Base-by-base conservation (phyloP, 371 early-diverging fungal species). In the Fennellomyces sp. region DNA sequence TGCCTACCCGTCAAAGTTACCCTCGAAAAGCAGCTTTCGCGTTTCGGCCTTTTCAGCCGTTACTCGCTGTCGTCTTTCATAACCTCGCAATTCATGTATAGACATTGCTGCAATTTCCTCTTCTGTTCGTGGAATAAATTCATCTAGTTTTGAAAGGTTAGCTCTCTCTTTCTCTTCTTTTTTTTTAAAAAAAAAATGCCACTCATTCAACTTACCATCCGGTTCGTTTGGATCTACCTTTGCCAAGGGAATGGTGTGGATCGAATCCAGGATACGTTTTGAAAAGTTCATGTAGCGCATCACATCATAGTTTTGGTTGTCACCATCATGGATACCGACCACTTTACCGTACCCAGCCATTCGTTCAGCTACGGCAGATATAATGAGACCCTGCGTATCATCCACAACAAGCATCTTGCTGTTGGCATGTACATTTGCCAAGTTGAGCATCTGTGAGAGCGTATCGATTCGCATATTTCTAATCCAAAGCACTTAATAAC, bases 391-490 rank as follows among this genome's bases (percentile, higher is more conserved):
- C 56, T 91, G 91, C 0, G 90, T 88, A 59, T 96, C 96, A 67
- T 98, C 98, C 0, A 93, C 91, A 5, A 94, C 90, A 33, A 97
- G 45, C 35, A 78, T 26, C 54, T 78, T 78, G 39, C 66, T 55
- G 41, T 88, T 76, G 12, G 94, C 82, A 52, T 85, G 91, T 3
- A 97, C 87, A 67, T 97, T 97, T 12, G 87, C 89, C 49, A 85
- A 68, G 7, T 87, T 83, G 30, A 98, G 72, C 15, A 98, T 65
- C 73, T 95, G 96, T n/a, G 96, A 88, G 11, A 98, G 82, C 5
- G 97, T 93, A 71, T 98, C 98, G 17, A 90, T 73, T 12, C 98
- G 92, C 29, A 98, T 64, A 21, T 92, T 88, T 47, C 93, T 87
- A 50, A 25, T n/a, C 13, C 7, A 52, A 39, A 23, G 1, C 6